These are phyloP conservation scores for Alternaria sp. DNA, from an alignment of 2,329 filamentous ascomycete genomes.

Conservation along the genomic window DNA sequence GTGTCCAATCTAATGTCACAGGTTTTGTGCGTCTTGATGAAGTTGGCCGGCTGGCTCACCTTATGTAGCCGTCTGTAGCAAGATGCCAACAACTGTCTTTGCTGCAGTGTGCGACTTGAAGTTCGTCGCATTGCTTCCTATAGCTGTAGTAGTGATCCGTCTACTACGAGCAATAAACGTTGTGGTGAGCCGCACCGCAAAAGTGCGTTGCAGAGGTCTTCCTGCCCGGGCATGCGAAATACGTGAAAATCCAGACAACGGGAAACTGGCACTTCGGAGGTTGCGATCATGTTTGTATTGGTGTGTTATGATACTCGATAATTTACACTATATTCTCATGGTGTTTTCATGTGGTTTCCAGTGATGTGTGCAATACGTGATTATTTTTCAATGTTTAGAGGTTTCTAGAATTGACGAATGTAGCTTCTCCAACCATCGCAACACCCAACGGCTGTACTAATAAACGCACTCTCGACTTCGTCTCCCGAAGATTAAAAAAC, in stretches of 20 bases:
- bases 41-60: background rate
- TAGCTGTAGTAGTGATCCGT: background rate
- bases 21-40: background rate
- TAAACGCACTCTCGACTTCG: background rate
- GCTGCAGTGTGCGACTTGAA: background rate
- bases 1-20: background rate
- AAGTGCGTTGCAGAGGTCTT: background rate
- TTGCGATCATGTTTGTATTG: background rate
- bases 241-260: background rate
- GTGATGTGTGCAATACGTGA: background rate
- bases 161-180: background rate
- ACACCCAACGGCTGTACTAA: background rate
- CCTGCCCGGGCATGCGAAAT: background rate
- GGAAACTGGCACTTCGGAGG: background rate
- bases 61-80: background rate
- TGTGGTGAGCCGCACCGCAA: background rate
- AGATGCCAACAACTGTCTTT: background rate
- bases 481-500: background rate
- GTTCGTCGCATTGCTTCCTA: background rate
- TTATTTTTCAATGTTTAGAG: background rate
- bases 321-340: background rate
- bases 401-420: constrained; percentile 1
- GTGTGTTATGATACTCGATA: background rate
- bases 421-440: background rate
- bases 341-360: background rate